A percentile compares a stretch with the other conserved stretches of the same genome.
phyloP scores from a whole-genome alignment of 2,329 filamentous ascomycete species.

The Alternaria tenuissima region DNA sequence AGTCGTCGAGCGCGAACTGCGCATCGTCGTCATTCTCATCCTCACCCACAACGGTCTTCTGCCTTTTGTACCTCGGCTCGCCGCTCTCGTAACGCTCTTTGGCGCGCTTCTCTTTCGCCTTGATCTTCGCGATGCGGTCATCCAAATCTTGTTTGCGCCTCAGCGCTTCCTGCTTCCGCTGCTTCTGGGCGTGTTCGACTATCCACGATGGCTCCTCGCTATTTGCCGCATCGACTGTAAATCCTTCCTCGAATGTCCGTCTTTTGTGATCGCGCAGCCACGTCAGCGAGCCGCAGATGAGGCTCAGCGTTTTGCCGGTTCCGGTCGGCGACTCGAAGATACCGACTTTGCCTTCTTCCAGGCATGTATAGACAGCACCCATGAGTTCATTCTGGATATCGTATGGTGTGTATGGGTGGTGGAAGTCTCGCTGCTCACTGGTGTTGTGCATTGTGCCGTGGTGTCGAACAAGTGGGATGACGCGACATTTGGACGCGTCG shows the following conservation, averaged over 20 bases:
- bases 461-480: background rate
- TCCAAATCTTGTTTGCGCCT: constrained; percentile 77
- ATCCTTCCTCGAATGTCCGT: constrained; percentile 62
- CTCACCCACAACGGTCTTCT: constrained; percentile 27
- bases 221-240: constrained; percentile 57
- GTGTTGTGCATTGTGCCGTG: constrained; percentile 25
- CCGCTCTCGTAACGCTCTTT: constrained; percentile 61
- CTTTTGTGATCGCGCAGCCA: constrained; percentile 89
- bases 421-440: constrained; percentile 64
- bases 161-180: constrained; percentile 72
- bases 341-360: constrained; percentile 81
- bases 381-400: constrained; percentile 89
- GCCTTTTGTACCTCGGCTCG: constrained; percentile 58
- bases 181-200: constrained; percentile 74
- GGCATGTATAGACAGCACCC: constrained; percentile 79
- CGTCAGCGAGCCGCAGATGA: constrained; percentile 87
- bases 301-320: constrained; percentile 88
- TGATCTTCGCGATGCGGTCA: constrained; percentile 70
- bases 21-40: constrained; percentile 60
- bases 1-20: constrained; percentile 79
- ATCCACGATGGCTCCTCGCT: constrained; percentile 86
- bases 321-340: constrained; percentile 96
- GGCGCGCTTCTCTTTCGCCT: constrained; percentile 68
- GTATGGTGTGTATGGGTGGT: constrained; percentile 89
- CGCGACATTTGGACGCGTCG: constrained; percentile 11